Evolutionary conservation across 2,329 filamentous ascomycete species (phyloP), one percentile per base, ranked within the genome.

Genomic region (Rhynchosporium graminicola): DNA sequence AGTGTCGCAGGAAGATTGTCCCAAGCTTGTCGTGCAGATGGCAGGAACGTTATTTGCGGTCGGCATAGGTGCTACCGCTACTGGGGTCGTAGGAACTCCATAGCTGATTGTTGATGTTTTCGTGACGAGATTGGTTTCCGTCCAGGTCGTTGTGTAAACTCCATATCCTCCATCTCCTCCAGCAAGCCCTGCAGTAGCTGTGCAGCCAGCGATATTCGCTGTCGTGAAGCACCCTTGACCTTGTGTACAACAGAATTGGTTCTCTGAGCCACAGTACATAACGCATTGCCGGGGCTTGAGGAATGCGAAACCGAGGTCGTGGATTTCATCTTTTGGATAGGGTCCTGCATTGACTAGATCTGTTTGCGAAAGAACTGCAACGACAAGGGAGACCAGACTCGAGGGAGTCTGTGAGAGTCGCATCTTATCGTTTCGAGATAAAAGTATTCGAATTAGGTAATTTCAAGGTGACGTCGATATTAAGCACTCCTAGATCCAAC

Each of bases 1-100:
- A 58, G 73, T 73, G 38, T 89, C 89, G 72, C 90, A 93, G 3
- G 83, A 80, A 7, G 81, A 81, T 75, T 90, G 77, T 60, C 82
- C 80, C 3, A 78, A 74, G n/a, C 69, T 71, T 1, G 85, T 83
- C 0, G 80, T 73, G 72, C 85, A 88, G 66, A 76, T 79, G 2
- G 78, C 78, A 26, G 77, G 74, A 4, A 20, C 38, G 8, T 28
- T 12, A 13, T 80, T 54, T 15, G 61, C 54, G 50, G 57, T 59
- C 3, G 33, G 31, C 26, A 36, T 33, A 3, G 46, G 40, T 5
- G 31, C 40, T 43, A 47, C 38, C 28, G 40, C 31, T 13, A 47
- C 38, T 7, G 45, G 28, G 2, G 59, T 47, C 9, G 59, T 61
- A 7, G 58, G n/a, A 8, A 45, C 12, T 29, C 36, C 62, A 31